Evolutionary conservation across 2,329 filamentous ascomycete genomes (phyloP), one percentile per base, ranked within the genome.

Genomic region (Neopestalotiopsis sp.): DNA sequence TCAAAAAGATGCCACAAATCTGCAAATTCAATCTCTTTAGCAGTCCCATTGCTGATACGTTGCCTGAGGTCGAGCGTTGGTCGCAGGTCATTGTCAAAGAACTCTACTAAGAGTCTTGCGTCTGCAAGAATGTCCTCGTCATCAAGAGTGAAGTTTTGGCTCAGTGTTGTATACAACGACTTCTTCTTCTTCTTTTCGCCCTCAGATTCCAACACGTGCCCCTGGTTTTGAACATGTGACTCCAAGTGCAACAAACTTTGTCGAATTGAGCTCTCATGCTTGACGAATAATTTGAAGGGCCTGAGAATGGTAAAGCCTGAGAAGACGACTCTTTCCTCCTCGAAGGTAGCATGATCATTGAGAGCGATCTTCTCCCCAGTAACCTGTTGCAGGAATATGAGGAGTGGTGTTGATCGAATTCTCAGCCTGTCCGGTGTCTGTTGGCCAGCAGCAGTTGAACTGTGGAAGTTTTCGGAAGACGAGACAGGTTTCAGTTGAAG

Each of bases 1-100:
- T 53, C 40, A 2, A 65, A 65, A 20, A 65, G 32, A 20, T 65
- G 62, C 62, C 62, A 65, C 7, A 65, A 5, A n/a, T 65, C 62
- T 28, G 10, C 38, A 13, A 38, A 65, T 13, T 65, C 62, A 20
- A 65, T 65, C 1, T 49, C 5, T 4, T 20, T 12, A 14, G 40
- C 40, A 10, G 62, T 65, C 5, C 38, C 62, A 9, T 65, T 32
- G 5, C 5, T 20, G 5, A 65, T 65, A 13, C 9, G 13, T 12
- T 30, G 38, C 53, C 38, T 0, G 0, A 65, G 30, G 17, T 65
- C 10, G 20, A 65, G 53, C 10, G 42, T 65, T 2, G 62, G 62
- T 28, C 30, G 38, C 12, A 65, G 30, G n/a, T 65, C 38, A 30
- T 38, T 20, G 42, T 49, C 62, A 12, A 65, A 5, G 20, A 65